phyloP scores from a whole-genome alignment of 2,329 filamentous ascomycete species.

The Penicillium oxalicum region DNA sequence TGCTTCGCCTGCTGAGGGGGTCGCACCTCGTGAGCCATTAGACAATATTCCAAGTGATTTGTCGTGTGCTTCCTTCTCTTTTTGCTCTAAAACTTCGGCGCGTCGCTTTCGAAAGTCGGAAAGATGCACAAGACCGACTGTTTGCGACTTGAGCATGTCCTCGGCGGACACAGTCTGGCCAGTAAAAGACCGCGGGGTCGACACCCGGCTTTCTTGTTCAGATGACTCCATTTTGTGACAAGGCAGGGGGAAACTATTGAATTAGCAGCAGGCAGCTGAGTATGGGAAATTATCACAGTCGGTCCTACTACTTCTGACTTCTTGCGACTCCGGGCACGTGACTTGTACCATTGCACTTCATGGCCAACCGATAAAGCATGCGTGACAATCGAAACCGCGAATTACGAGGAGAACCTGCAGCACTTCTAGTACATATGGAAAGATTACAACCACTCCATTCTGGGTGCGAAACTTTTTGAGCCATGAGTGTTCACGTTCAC shows the following conservation, averaged over 20 bases:
- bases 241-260: background rate
- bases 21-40: constrained; percentile 46
- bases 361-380: constrained; percentile 2
- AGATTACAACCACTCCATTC: background rate
- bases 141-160: constrained; percentile 76
- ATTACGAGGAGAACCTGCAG: background rate
- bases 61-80: constrained; percentile 73
- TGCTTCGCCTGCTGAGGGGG: constrained; percentile 42
- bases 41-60: constrained; percentile 45
- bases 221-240: constrained; percentile 7
- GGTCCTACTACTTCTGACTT: no score
- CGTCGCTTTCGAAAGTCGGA: constrained; percentile 94
- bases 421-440: background rate
- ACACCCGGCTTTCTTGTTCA: constrained; percentile 36
- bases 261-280: background rate
- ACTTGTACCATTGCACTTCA: no score
- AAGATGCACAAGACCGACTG: constrained; percentile 83
- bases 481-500: no score
- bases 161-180: constrained; percentile 70
- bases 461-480: no score
- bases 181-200: constrained; percentile 56
- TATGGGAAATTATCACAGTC: no score
- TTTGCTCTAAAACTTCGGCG: constrained; percentile 86
- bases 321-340: no score
- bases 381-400: constrained; percentile 1